Percentiles rank a stretch among this genome's conserved stretches.
Conservation (phyloP, 2,329 filamentous ascomycete species). For the Fusarium xyrophilum region DNA sequence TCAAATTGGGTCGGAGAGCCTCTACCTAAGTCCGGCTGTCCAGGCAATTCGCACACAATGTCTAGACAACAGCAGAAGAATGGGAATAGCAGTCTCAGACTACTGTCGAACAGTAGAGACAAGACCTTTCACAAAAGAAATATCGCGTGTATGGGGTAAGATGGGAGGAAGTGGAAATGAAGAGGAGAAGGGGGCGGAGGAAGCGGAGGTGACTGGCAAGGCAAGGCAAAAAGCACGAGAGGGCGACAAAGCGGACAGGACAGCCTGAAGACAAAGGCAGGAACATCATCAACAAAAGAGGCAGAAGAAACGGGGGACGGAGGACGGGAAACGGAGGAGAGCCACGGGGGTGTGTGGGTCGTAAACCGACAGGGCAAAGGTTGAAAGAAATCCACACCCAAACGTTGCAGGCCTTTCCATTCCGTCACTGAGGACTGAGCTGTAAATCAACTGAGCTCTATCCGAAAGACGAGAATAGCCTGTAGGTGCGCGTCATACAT, state of each 20-base stretch:
- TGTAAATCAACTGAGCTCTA: neutral
- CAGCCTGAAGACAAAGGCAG: slow-evolving; percentile 34
- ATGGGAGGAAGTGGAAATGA: slow-evolving; percentile 15
- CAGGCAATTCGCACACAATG: slow-evolving; percentile 18
- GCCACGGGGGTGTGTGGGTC: slow-evolving; percentile 32
- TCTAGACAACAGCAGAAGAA: slow-evolving; percentile 1
- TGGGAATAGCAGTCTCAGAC: neutral
- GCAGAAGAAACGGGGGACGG: slow-evolving; percentile 26
- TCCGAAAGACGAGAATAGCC: neutral
- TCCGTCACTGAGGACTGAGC: neutral
- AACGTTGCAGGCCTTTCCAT: neutral
- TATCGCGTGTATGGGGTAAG: slow-evolving; percentile 9
- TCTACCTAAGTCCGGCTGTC: slow-evolving; percentile 15
- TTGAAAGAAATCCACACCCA: neutral
- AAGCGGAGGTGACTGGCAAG: slow-evolving; percentile 12
- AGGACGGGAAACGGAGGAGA: slow-evolving; percentile 34
- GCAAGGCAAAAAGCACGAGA: slow-evolving; percentile 27
- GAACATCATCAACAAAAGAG: slow-evolving; percentile 17
- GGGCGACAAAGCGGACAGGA: slow-evolving; percentile 20
- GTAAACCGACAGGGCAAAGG: slow-evolving; percentile 26
- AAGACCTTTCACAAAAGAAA: neutral
- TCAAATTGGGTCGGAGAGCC: slow-evolving; percentile 18
- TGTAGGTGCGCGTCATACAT: neutral
- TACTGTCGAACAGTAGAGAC: neutral
- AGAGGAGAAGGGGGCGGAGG: slow-evolving; percentile 20